Evolutionary conservation across 2,329 filamentous ascomycete species (phyloP).

Genomic region (Colletotrichum theobromicola): DNA sequence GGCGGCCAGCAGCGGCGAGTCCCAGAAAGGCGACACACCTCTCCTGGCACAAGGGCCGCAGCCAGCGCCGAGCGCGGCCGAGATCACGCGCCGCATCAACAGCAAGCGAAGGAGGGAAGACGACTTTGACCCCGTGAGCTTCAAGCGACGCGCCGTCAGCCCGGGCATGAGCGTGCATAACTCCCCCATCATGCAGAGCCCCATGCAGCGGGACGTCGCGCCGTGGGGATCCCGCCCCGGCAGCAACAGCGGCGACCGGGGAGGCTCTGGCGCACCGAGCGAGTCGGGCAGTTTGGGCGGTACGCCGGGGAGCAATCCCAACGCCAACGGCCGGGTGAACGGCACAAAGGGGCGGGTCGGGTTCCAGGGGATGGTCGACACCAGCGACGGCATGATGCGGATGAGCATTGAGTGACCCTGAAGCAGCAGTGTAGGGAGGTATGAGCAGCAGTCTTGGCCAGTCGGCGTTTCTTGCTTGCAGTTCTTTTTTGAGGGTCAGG

Average conservation of each 20-base stretch:
- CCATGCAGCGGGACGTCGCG: slow-evolving; percentile 72
- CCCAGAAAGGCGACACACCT: slow-evolving; percentile 39
- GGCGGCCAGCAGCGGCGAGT: slow-evolving; percentile 23
- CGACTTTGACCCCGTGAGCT: slow-evolving; percentile 84
- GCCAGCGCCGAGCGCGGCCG: slow-evolving; percentile 67
- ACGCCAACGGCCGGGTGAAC: slow-evolving; percentile 49
- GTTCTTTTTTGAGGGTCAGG: neutral
- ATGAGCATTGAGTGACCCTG: slow-evolving; percentile 84
- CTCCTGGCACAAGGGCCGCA: slow-evolving; percentile 37
- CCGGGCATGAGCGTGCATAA: slow-evolving; percentile 91
- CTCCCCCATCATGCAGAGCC: slow-evolving; percentile 86
- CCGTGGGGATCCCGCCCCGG: slow-evolving; percentile 76
- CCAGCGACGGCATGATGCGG: slow-evolving; percentile 94
- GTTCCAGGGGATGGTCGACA: slow-evolving; percentile 92
- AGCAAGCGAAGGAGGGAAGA: slow-evolving; percentile 88
- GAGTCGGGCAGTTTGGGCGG: slow-evolving; percentile 47
- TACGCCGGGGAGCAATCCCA: slow-evolving; percentile 30
- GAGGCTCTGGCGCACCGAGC: slow-evolving; percentile 58
- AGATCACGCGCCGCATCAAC: slow-evolving; percentile 79
- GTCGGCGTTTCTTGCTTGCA: neutral
- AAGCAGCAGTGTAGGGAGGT: neutral
- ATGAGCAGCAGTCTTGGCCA: neutral
- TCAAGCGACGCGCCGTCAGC: slow-evolving; percentile 91
- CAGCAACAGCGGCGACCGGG: slow-evolving; percentile 61
- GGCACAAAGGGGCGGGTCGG: slow-evolving; percentile 70